phyloP scores from a whole-genome alignment of 129 eudicot species.

The Chrysanthemum seticuspe region DNA sequence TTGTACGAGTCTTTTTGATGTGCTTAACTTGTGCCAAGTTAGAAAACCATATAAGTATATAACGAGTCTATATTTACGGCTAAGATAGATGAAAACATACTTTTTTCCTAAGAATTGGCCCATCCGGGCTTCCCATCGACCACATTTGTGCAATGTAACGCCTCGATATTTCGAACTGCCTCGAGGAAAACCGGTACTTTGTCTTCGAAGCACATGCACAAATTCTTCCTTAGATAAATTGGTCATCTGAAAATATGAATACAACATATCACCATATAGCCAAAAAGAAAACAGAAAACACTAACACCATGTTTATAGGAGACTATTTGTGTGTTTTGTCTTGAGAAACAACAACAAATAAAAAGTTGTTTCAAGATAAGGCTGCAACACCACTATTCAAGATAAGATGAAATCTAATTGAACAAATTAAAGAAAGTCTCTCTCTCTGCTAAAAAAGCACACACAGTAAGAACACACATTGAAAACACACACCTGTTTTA shows the following conservation, averaged over 20 bases:
- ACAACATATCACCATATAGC: constrained; percentile 5
- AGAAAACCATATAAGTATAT: too few relatives aligned
- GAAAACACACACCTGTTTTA: constrained; percentile 64
- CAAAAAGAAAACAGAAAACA: constrained; percentile 8
- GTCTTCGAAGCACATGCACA: constrained; percentile 93
- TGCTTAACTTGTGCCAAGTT: too few relatives aligned
- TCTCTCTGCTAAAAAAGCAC: background rate
- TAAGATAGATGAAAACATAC: constrained; percentile 35
- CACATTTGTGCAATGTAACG: constrained; percentile 91
- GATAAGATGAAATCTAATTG: constrained; percentile 42
- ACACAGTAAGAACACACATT: constrained; percentile 16
- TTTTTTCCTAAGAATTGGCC: constrained; percentile 97
- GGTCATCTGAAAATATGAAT: constrained; percentile 50
- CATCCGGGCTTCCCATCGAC: constrained; percentile 98
- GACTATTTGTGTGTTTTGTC: constrained; percentile 29
- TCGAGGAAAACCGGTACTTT: constrained; percentile 90
- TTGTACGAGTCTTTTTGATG: too few relatives aligned
- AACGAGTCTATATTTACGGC: background rate
- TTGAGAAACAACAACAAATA: constrained; percentile 9
- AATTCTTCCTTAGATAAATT: constrained; percentile 90
- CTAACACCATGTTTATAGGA: background rate
- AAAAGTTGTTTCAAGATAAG: constrained; percentile 43
- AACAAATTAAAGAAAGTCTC: constrained; percentile 11
- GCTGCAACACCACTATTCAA: constrained; percentile 46
- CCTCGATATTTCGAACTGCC: constrained; percentile 93